Conservation (phyloP, 352 stramenopile genomes). For the Halophytophthora batemanensis region DNA sequence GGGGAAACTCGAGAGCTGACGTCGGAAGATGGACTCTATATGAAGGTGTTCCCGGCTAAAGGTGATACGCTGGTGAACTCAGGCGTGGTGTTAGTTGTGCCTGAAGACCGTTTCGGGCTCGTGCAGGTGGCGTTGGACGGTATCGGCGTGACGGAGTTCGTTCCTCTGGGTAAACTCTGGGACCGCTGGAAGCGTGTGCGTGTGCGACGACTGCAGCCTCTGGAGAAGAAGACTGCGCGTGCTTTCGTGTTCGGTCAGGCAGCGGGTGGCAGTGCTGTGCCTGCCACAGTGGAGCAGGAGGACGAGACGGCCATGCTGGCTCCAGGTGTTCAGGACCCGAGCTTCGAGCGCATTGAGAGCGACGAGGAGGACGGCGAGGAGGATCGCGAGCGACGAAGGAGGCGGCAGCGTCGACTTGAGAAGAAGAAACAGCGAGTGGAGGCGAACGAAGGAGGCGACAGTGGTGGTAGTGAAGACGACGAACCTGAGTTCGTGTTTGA, state of each 20-base stretch:
- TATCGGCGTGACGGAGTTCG: constrained; percentile 36
- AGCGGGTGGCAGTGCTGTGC: constrained; percentile 9
- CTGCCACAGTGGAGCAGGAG: constrained; percentile 8
- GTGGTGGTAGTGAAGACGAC: constrained; percentile 6
- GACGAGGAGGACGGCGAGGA: constrained; percentile 34
- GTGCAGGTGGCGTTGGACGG: constrained; percentile 63
- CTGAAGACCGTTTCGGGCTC: constrained; percentile 57
- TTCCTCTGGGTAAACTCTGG: constrained; percentile 55
- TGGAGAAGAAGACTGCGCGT: constrained; percentile 30
- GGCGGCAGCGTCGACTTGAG: constrained; percentile 15
- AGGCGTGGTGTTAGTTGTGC: constrained; percentile 48
- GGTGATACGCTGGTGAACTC: constrained; percentile 45
- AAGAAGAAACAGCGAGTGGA: constrained; percentile 4
- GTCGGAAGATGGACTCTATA: constrained; percentile 46
- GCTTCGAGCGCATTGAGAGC: constrained; percentile 28
- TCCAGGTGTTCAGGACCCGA: constrained; percentile 25
- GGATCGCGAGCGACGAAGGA: constrained; percentile 16
- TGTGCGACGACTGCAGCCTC: constrained; percentile 32
- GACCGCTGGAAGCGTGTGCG: constrained; percentile 64
- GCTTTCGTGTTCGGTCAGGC: constrained; percentile 47
- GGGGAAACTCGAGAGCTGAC: constrained; percentile 13
- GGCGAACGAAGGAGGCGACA: constrained; percentile 2
- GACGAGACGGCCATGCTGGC: constrained; percentile 17
- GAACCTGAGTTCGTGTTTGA: constrained; percentile 51
- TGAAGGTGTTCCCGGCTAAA: constrained; percentile 57